Evolutionary conservation across 768 basidiomycete species (phyloP).

Genomic region (Phlebiopsis gigantea): DNA sequence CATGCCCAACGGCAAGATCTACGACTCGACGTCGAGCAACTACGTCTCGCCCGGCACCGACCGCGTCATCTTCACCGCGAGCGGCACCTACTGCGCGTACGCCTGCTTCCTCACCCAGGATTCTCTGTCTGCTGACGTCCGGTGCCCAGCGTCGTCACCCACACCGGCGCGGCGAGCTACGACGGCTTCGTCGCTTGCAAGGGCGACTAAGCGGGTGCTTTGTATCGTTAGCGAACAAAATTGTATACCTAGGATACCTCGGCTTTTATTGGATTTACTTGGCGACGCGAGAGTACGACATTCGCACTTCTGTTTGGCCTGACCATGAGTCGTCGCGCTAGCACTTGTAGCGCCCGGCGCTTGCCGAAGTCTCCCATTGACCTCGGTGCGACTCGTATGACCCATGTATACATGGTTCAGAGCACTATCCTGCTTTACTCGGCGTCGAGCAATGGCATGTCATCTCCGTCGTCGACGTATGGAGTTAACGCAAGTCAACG

Average conservation of each 20-base stretch:
- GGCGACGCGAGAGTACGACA: too few species aligned
- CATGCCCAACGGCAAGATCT: slow-evolving; percentile 17
- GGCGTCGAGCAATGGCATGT: too few species aligned
- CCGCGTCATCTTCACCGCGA: slow-evolving; percentile 18
- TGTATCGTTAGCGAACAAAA: background rate
- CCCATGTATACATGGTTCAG: too few species aligned
- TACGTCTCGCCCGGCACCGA: slow-evolving; percentile 18
- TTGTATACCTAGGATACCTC: too few species aligned
- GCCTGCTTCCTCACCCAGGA: background rate
- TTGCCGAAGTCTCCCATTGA: too few species aligned
- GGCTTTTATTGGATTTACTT: background rate
- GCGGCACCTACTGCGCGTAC: slow-evolving; percentile 21
- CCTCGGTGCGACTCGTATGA: too few species aligned
- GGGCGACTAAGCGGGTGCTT: slow-evolving; percentile 10
- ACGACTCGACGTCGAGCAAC: slow-evolving; percentile 14
- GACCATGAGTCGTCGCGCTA: too few species aligned
- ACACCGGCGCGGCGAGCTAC: slow-evolving; percentile 17
- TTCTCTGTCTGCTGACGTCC: background rate
- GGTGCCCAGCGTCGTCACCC: slow-evolving; percentile 15
- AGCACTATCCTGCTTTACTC: too few species aligned
- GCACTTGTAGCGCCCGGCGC: too few species aligned
- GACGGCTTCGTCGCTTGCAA: slow-evolving; percentile 21
- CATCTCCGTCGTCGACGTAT: too few species aligned
- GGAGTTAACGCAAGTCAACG: too few species aligned
- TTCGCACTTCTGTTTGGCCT: too few species aligned